Conservation (phyloP, 2,329 filamentous ascomycete species). For the Nothophoma quercina region DNA sequence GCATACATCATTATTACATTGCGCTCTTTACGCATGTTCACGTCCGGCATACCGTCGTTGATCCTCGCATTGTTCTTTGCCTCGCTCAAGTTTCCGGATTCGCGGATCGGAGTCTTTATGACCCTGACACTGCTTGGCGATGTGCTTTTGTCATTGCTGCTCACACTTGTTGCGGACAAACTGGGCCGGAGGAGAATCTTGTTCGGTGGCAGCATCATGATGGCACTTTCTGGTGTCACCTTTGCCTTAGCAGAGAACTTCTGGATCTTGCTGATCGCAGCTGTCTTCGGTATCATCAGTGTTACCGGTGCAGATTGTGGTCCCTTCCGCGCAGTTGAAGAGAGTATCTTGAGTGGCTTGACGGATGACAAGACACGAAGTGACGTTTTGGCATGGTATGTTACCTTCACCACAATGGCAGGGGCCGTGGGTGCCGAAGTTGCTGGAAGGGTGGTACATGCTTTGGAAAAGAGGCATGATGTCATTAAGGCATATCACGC, state of each 20-base stretch:
- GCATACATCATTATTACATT: conserved; percentile 54
- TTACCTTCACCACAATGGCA: conserved; percentile 47
- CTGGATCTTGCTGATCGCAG: conserved; percentile 48
- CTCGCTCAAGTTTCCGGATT: conserved; percentile 45
- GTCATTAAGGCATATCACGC: conserved; percentile 50
- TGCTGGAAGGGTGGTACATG: conserved; percentile 52
- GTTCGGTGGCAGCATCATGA: conserved; percentile 47
- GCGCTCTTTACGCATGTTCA: conserved; percentile 46
- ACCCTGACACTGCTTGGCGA: conserved; percentile 52
- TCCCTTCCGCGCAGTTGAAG: conserved; percentile 47
- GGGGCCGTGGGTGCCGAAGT: conserved; percentile 45
- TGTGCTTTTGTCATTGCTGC: conserved; percentile 45
- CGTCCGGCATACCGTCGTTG: conserved; percentile 47
- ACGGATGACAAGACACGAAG: conserved; percentile 45
- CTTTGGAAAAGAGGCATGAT: conserved; percentile 47
- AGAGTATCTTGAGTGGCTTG: conserved; percentile 47
- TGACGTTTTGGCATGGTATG: conserved; percentile 52
- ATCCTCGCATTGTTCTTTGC: conserved; percentile 51
- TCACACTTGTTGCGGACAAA: conserved; percentile 50
- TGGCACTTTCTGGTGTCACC: conserved; percentile 45
- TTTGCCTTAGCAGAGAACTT: conserved; percentile 49
- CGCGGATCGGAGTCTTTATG: conserved; percentile 51
- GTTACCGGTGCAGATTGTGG: conserved; percentile 47
- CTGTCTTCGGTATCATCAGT: conserved; percentile 50
- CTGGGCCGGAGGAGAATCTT: conserved; percentile 47